Evolutionary conservation across 2,329 filamentous ascomycete genomes (phyloP).

Genomic region (Talaromyces sp.): DNA sequence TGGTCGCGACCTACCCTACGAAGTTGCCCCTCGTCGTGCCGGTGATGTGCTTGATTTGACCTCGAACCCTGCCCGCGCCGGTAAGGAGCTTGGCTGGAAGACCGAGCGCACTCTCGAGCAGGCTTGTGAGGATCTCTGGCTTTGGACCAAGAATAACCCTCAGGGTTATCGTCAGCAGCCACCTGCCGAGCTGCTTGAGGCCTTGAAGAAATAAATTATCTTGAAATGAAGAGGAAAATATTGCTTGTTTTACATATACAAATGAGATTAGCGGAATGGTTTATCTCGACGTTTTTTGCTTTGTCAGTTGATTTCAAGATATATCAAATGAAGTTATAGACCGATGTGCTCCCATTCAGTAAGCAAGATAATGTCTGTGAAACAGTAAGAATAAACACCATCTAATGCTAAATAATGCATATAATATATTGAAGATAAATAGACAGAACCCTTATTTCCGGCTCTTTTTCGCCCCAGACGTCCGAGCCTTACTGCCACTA

Average conservation of each 20-base stretch:
- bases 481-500: not conserved
- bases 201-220: constrained; percentile 29
- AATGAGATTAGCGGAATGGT: not conserved
- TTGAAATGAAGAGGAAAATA: not conserved
- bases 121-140: constrained; percentile 90
- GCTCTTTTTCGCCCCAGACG: constrained; percentile 17
- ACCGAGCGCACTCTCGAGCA: constrained; percentile 85
- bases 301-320: not conserved
- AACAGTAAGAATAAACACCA: not conserved
- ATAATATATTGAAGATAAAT: not conserved
- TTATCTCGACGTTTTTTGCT: not conserved
- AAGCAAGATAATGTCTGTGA: not conserved
- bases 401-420: not conserved
- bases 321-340: not conserved
- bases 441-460: constrained; percentile 12
- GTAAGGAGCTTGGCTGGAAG: constrained; percentile 87
- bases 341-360: not conserved
- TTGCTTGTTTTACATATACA: not conserved
- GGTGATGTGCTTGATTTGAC: constrained; percentile 95
- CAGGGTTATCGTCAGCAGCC: constrained; percentile 89
- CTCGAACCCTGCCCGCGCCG: constrained; percentile 80
- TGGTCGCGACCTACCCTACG: constrained; percentile 77
- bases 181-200: constrained; percentile 71
- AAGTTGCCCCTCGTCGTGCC: constrained; percentile 73
- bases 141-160: constrained; percentile 95